These are phyloP conservation scores for Cyclotella kingstonii DNA, from an alignment of 108 stramenopile genomes.

Conservation along the genomic window DNA sequence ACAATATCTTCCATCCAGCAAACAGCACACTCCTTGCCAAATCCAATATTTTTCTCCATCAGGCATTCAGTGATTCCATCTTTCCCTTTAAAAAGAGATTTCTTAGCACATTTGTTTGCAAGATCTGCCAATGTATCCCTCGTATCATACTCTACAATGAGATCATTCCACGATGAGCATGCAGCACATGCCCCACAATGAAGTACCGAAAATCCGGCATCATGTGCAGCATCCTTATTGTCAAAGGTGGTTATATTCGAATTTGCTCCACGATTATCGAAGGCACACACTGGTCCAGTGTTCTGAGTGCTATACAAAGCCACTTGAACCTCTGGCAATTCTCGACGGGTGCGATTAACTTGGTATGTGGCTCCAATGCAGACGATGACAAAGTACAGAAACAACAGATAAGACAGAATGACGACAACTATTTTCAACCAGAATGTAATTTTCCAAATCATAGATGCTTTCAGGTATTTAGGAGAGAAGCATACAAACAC, in stretches of 20 bases:
- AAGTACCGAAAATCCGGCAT: slow-evolving; percentile 44
- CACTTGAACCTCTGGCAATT: slow-evolving; percentile 29
- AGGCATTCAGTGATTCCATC: slow-evolving; percentile 51
- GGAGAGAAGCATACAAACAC: slow-evolving; percentile 33
- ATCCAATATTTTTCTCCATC: slow-evolving; percentile 38
- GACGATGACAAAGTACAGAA: slow-evolving; percentile 44
- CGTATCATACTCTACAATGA: slow-evolving; percentile 46
- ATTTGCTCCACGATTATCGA: slow-evolving; percentile 38
- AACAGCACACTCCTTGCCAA: slow-evolving; percentile 37
- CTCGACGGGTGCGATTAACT: slow-evolving; percentile 3
- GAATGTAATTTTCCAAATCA: slow-evolving; percentile 25
- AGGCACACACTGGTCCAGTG: slow-evolving; percentile 55
- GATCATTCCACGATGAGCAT: slow-evolving; percentile 55
- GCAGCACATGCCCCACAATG: slow-evolving; percentile 58
- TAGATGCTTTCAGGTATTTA: slow-evolving; percentile 31
- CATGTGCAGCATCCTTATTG: slow-evolving; percentile 32
- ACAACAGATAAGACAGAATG: slow-evolving; percentile 20
- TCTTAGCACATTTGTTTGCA: slow-evolving; percentile 39
- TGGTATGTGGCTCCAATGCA: slow-evolving; percentile 48
- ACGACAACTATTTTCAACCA: slow-evolving; percentile 39
- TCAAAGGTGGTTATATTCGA: slow-evolving; percentile 56
- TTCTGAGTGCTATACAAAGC: slow-evolving; percentile 34
- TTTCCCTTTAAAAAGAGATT: slow-evolving; percentile 38
- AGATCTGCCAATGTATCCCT: slow-evolving; percentile 21
- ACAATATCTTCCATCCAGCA: slow-evolving; percentile 60